Conservation (phyloP, 495 filamentous ascomycete genomes). For the Cudoniella acicularis region DNA sequence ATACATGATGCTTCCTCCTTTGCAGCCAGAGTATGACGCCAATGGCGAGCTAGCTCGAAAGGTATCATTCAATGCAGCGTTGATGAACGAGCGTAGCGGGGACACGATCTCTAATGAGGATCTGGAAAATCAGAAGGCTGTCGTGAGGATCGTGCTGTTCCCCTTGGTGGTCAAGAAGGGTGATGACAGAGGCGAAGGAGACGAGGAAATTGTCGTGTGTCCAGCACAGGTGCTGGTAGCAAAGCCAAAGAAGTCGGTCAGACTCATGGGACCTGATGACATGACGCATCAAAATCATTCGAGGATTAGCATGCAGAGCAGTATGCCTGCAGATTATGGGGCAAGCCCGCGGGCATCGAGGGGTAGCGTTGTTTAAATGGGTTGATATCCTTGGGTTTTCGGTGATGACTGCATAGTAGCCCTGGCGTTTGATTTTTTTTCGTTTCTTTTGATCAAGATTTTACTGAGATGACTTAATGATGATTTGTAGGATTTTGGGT, state of each 20-base stretch:
- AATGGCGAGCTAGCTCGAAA: slow-evolving; percentile 82
- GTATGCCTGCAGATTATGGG: slow-evolving; percentile 13
- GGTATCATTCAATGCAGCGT: slow-evolving; percentile 77
- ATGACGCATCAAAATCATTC: neutral
- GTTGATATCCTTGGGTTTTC: neutral
- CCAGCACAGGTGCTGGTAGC: slow-evolving; percentile 89
- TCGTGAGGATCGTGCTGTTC: slow-evolving; percentile 88
- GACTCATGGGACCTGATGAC: slow-evolving; percentile 14
- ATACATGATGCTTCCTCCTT: slow-evolving; percentile 93
- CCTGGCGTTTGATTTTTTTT: neutral
- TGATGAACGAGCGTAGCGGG: slow-evolving; percentile 90
- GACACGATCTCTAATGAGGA: slow-evolving; percentile 66
- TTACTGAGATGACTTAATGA: neutral
- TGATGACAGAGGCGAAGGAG: slow-evolving; percentile 76
- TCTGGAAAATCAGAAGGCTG: slow-evolving; percentile 67
- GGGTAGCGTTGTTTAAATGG: neutral
- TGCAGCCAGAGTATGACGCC: slow-evolving; percentile 92
- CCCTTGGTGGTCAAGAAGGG: slow-evolving; percentile 93
- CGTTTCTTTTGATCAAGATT: neutral
- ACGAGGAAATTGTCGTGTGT: slow-evolving; percentile 89
- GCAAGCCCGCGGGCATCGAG: neutral
- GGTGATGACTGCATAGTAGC: neutral
- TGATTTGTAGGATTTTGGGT: neutral
- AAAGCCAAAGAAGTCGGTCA: slow-evolving; percentile 19
- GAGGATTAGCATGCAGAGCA: slow-evolving; percentile 20